Evolutionary conservation across 2,329 filamentous ascomycete genomes (phyloP), one percentile per base, ranked within the genome.

Genomic region (Apiospora saccharicola): DNA sequence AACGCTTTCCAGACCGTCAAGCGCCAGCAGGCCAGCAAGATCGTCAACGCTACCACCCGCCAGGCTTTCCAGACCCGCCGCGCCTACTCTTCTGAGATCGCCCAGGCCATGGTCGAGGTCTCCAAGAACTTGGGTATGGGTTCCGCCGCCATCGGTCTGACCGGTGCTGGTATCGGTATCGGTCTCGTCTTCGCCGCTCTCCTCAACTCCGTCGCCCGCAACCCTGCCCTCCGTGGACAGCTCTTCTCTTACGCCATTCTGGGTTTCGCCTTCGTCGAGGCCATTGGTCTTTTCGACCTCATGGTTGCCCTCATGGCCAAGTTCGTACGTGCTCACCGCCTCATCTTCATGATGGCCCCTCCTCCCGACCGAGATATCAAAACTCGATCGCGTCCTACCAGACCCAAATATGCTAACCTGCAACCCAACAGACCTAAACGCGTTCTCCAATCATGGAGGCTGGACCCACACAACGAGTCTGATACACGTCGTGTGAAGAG

Each of bases 161-260:
- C 93, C 84, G 93, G 93, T 92, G 93, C 93, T 83, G 93, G 94
- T 94, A 94, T 96, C 86, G 94, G 94, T 94, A 97, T 96, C 87
- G 94, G 94, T 90, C 91, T 96, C 84, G 94, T 97, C 84, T 97
- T 97, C 91, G 94, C 93, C 84, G 92, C 93, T 82, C 93, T 97
- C 84, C 90, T 97, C 83, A 92, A 93, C 87, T 91, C 91, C 88
- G 94, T 96, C 85, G 93, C 94, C 89, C 94, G 94, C 89, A 97
- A 97, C 93, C 94, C 94, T 83, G 93, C 93, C 83, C 93, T 97
- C 88, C 93, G 94, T 89, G 94, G 94, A 85, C 94, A 97, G 91
- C 94, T 97, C 83, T 97, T 96, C 93, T 94, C 93, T 80, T 96
- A 96, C 88, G 94, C 94, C 90, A 96, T 96, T 93, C 89, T 96